These are phyloP conservation scores for Solanum pinnatisectum DNA, from an alignment of 257 asterid genomes.

Conservation along the genomic window DNA sequence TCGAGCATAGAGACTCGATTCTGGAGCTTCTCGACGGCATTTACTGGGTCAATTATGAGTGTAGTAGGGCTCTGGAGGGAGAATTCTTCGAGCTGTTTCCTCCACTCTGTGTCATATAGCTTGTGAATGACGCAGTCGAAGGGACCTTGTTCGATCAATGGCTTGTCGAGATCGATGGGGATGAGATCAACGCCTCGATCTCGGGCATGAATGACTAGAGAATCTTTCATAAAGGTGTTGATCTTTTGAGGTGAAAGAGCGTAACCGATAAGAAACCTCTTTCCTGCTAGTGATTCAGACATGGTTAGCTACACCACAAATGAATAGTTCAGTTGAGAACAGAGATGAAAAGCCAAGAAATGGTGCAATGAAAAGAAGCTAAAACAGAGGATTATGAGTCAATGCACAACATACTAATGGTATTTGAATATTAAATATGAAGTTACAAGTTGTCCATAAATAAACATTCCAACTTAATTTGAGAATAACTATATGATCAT, in stretches of 20 bases:
- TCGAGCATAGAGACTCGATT: conserved; percentile 64
- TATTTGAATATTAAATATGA: background rate
- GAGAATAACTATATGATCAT: no score
- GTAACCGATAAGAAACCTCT: conserved; percentile 44
- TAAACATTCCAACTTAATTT: background rate
- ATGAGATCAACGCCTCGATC: conserved; percentile 49
- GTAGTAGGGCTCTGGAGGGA: conserved; percentile 26
- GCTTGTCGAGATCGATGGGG: conserved; percentile 29
- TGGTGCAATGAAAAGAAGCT: background rate
- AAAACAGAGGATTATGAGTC: background rate
- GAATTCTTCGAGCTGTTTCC: conserved; percentile 28
- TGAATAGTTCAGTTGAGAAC: background rate
- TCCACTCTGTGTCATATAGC: conserved; percentile 40
- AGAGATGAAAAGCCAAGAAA: background rate
- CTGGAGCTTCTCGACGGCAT: conserved; percentile 49
- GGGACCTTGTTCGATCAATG: conserved; percentile 53
- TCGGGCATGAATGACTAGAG: conserved; percentile 41
- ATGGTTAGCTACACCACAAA: background rate
- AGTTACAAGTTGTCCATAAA: background rate
- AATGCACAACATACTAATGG: background rate
- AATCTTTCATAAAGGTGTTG: conserved; percentile 43
- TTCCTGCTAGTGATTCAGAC: background rate
- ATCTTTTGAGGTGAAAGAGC: conserved; percentile 62
- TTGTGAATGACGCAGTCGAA: conserved; percentile 70
- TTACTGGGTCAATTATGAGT: conserved; percentile 45